Base-by-base conservation (phyloP, 78 protist species). In the Goniomonas avonlea region DNA sequence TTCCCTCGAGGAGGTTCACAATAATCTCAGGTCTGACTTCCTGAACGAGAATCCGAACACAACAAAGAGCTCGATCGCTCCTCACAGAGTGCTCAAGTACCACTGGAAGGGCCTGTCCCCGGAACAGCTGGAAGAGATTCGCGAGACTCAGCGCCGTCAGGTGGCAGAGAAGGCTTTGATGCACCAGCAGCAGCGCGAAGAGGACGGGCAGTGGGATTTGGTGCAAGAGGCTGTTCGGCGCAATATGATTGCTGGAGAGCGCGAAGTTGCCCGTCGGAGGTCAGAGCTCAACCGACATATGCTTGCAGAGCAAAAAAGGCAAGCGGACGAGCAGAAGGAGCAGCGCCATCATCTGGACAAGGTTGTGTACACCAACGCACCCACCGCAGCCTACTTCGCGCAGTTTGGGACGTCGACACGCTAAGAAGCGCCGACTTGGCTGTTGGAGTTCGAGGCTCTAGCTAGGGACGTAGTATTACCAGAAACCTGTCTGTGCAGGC, bases 391-490 rank as follows among this genome's bases (percentile, higher is more conserved):
- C 25, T 68, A 41, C 74, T 68, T 68, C 74, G 23, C 8, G 34
- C 74, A 68, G 32, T 68, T 68, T 35, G 74, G 74, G 15, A 41
- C 74, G 38, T 35, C 74, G 8, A 41, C 74, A 4, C 74, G 74
- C 74, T 68, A 27, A 60, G 25, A n/a, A n/a, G n/a, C n/a, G n/a
- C n/a, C n/a, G n/a, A n/a, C n/a, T n/a, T n/a, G n/a, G n/a, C n/a
- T n/a, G n/a, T n/a, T n/a, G n/a, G n/a, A n/a, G n/a, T n/a, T n/a
- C n/a, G n/a, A n/a, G n/a, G n/a, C n/a, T n/a, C n/a, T n/a, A n/a
- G n/a, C n/a, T n/a, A n/a, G n/a, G n/a, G n/a, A n/a, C n/a, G n/a
- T n/a, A n/a, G n/a, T n/a, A n/a, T n/a, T n/a, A n/a, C n/a, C n/a
- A n/a, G n/a, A n/a, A n/a, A n/a, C n/a, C n/a, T n/a, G n/a, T n/a